Base-by-base conservation (phyloP, 768 basidiomycete genomes). In the Hygrocybe punicea region DNA sequence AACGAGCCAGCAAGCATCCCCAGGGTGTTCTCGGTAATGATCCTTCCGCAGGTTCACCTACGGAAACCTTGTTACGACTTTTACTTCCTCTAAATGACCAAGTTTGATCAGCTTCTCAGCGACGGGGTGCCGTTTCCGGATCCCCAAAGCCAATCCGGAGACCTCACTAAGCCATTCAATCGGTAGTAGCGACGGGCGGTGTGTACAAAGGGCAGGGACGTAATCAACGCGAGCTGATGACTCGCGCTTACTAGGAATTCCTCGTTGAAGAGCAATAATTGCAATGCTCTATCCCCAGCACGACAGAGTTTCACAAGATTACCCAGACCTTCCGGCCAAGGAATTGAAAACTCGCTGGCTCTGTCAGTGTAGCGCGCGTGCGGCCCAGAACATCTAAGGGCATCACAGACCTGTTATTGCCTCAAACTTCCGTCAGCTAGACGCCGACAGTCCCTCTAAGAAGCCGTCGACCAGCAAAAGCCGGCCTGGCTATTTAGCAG, bases 241-340 rank as follows among this genome's bases (percentile, higher is more conserved):
- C 85, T 86, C 82, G 80, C 82, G 82, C 81, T 86, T 88, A 87
- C 86, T 86, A 86, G 84, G 85, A 81, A 88, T 87, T 87, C 86
- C 85, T 87, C 82, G 84, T 87, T 89, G 85, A 89, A 87, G 87
- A 87, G 85, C 86, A 84, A 88, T 87, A 89, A 86, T 87, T 87
- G 84, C 86, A 88, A 86, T 86, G 84, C 85, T 87, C 86, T 85
- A 87, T 87, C 85, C 85, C 86, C 84, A 85, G 81, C 84, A 85
- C 81, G 82, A 84, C 82, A 79, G 79, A 81, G 82, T 84, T 84
- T 85, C 82, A 85, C 82, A 84, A 84, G 83, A 84, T 84, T 85
- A 83, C 83, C 83, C 81, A 77, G 78, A 65, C 65, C 65, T 63
- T 71, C 62, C 35, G 62, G 58, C 57, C 61, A 57, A 64, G 60